Evolutionary conservation across 148 eudicot species (phyloP).

Genomic region (Chenopodium suecicum): DNA sequence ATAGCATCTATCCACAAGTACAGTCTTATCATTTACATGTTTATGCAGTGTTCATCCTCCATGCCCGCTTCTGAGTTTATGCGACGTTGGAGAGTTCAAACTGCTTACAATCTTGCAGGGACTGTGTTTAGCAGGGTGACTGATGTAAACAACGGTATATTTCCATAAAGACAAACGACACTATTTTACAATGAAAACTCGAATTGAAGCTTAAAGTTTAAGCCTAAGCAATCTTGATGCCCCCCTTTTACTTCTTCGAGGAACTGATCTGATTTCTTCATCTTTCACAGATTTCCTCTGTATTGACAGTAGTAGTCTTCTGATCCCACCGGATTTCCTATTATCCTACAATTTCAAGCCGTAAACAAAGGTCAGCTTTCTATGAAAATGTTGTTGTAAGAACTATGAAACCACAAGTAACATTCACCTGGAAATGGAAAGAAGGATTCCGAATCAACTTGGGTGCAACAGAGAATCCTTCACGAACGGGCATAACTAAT

Average conservation of each 20-base stretch:
- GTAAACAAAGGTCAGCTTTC: background rate
- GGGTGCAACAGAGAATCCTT: slow-evolving; percentile 36
- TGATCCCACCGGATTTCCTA: slow-evolving; percentile 33
- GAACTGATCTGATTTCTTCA: slow-evolving; percentile 35
- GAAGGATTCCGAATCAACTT: slow-evolving; percentile 38
- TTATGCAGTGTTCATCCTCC: background rate
- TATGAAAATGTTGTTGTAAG: background rate
- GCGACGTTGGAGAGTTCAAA: background rate
- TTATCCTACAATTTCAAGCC: slow-evolving; percentile 37
- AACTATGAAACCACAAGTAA: background rate
- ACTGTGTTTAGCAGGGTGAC: background rate
- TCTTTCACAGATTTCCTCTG: slow-evolving; percentile 40
- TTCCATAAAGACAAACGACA: background rate
- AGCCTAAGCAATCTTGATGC: slow-evolving; percentile 33
- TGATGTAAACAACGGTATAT: background rate
- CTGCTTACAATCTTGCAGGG: background rate
- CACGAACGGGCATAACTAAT: slow-evolving; percentile 51
- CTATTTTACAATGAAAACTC: background rate
- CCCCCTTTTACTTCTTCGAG: slow-evolving; percentile 36
- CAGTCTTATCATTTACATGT: background rate
- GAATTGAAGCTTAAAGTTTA: slow-evolving; percentile 11
- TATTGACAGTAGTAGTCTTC: slow-evolving; percentile 33
- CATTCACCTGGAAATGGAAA: slow-evolving; percentile 63
- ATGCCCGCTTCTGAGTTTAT: background rate
- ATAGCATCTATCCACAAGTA: background rate